These are phyloP conservation scores for Silene noctiflora DNA, from an alignment of 179 eudicot species.

Conservation along the genomic window DNA sequence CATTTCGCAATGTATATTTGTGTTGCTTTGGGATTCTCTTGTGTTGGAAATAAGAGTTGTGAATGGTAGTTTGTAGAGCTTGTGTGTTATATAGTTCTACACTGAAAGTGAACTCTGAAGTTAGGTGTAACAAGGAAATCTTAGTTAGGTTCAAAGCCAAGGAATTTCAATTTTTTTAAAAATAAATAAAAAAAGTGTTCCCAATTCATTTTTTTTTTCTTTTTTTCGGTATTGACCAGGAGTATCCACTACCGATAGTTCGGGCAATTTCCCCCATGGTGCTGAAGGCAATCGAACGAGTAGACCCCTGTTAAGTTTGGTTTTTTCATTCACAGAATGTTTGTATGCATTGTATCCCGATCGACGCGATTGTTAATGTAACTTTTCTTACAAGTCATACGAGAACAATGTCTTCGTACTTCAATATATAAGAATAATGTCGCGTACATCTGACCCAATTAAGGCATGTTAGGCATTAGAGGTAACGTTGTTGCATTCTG, in stretches of 20 bases:
- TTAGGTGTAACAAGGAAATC: constrained; percentile 13
- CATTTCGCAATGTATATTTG: neutral
- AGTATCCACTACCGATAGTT: too few species aligned
- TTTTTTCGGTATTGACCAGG: too few species aligned
- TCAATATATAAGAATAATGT: neutral
- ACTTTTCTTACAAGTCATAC: neutral
- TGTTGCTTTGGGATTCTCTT: neutral
- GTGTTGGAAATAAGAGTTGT: neutral
- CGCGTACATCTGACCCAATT: neutral
- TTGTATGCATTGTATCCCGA: neutral
- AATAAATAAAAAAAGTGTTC: neutral
- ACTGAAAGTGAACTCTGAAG: constrained; percentile 19
- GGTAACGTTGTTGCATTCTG: neutral
- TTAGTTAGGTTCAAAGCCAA: constrained; percentile 4
- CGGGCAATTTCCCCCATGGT: too few species aligned
- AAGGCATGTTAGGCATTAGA: neutral
- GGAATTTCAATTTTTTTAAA: neutral
- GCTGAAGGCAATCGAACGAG: too few species aligned
- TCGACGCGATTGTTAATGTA: neutral
- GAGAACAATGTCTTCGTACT: neutral
- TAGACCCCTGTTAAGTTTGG: too few species aligned
- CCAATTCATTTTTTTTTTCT: too few species aligned
- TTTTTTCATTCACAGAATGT: too few species aligned
- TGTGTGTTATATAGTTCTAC: constrained; percentile 16
- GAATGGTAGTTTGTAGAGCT: neutral